Evolutionary conservation across 306 rosid genomes (phyloP).

Genomic region (Cucumis melo): DNA sequence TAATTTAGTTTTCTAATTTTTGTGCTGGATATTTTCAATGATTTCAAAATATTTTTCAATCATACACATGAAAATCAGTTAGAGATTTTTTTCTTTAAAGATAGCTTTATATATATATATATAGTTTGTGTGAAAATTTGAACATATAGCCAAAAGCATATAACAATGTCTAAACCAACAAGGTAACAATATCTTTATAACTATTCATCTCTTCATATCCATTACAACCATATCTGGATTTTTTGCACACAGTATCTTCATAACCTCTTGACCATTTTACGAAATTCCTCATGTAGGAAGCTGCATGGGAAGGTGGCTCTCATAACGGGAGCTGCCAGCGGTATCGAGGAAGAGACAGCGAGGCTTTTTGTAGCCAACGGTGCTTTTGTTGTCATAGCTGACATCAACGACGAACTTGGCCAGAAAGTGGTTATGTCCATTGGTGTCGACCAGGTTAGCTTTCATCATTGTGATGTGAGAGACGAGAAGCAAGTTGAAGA

Average conservation of each 20-base stretch:
- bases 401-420: conserved; percentile 60
- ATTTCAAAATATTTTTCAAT: too few relatives aligned
- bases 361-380: conserved; percentile 50
- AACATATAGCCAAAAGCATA: background rate
- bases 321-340: conserved; percentile 68
- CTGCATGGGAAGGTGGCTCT: conserved; percentile 72
- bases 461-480: conserved; percentile 67
- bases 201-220: background rate
- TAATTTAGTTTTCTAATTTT: too few relatives aligned
- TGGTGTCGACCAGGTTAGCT: conserved; percentile 29
- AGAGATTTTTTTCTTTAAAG: too few relatives aligned
- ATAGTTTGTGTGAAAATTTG: background rate
- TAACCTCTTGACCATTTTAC: too few relatives aligned
- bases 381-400: conserved; percentile 52
- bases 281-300: background rate
- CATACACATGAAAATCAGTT: too few relatives aligned
- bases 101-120: too few relatives aligned
- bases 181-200: conserved; percentile 17
- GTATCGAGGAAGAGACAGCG: conserved; percentile 67
- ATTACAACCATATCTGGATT: background rate
- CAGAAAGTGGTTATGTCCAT: conserved; percentile 32
- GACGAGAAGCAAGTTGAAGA: conserved; percentile 68
- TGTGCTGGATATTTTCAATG: too few relatives aligned
- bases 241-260: background rate
- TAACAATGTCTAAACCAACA: conserved; percentile 29